Evolutionary conservation across 1,284 basidiomycete genomes (phyloP).

Genomic region (Ustilago crameri): DNA sequence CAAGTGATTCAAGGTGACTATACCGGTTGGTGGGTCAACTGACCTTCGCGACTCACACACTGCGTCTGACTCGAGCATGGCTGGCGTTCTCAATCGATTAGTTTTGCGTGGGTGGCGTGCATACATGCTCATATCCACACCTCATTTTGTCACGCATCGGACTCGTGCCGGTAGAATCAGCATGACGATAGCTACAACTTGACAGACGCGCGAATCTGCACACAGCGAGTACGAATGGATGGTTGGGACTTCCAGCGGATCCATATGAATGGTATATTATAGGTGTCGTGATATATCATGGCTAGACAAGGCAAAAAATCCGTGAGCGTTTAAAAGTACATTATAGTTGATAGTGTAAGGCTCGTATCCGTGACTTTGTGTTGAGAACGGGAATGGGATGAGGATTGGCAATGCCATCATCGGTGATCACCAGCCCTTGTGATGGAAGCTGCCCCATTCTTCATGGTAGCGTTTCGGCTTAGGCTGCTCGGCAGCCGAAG

Average conservation of each 20-base stretch:
- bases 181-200: too few species aligned
- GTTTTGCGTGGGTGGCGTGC: too few species aligned
- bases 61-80: not conserved
- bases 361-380: not conserved
- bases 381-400: not conserved
- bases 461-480: constrained; percentile 49
- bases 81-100: too few species aligned
- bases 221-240: not conserved
- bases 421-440: constrained; percentile 58
- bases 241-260: constrained; percentile 13
- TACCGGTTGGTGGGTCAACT: too few species aligned
- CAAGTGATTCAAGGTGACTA: not conserved
- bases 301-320: constrained; percentile 9
- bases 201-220: too few species aligned
- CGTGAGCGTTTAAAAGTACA: constrained; percentile 32
- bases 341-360: not conserved
- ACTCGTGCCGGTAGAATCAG: too few species aligned
- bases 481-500: constrained; percentile 17
- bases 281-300: constrained; percentile 8
- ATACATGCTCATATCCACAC: too few species aligned
- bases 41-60: too few species aligned
- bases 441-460: constrained; percentile 62
- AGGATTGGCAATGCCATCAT: not conserved
- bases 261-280: constrained; percentile 22
- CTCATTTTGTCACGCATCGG: too few species aligned